phyloP scores from a whole-genome alignment of 345 rosid species.

The Angophora floribunda region DNA sequence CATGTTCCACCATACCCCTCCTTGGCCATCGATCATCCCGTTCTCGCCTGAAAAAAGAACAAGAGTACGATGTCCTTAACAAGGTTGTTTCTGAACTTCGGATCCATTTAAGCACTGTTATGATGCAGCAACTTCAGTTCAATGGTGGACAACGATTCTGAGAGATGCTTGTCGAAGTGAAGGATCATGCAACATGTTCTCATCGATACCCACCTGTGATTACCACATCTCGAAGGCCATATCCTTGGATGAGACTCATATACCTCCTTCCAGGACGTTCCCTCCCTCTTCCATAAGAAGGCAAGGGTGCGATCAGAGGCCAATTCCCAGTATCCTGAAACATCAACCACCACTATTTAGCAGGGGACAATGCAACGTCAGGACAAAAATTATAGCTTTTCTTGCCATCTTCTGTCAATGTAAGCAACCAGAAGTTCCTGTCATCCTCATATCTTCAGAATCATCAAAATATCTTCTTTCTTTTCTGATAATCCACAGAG shows the following conservation, averaged over 20 bases:
- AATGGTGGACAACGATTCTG: background rate
- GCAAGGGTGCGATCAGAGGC: slow-evolving; percentile 30
- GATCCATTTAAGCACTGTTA: background rate
- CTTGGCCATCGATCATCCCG: slow-evolving; percentile 65
- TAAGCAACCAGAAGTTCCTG: background rate
- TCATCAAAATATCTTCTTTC: background rate
- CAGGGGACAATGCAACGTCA: background rate
- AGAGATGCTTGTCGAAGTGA: background rate
- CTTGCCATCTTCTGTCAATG: background rate
- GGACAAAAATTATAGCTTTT: background rate
- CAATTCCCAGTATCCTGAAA: slow-evolving; percentile 26
- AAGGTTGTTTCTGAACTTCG: background rate
- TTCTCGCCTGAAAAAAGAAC: slow-evolving; percentile 28
- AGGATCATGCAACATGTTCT: background rate
- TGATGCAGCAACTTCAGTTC: background rate
- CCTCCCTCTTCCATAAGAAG: slow-evolving; percentile 39
- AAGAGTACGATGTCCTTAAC: background rate
- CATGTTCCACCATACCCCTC: slow-evolving; percentile 56
- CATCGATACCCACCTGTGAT: slow-evolving; percentile 26
- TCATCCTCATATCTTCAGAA: background rate
- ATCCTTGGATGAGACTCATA: slow-evolving; percentile 28
- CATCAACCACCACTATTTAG: background rate
- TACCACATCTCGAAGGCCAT: slow-evolving; percentile 29
- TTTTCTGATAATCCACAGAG: background rate
- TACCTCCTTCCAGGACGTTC: slow-evolving; percentile 36